Evolutionary conservation across 192 early-diverging fungal species (phyloP), one percentile per base, ranked within the genome.

Genomic region (Podila minutissima): DNA sequence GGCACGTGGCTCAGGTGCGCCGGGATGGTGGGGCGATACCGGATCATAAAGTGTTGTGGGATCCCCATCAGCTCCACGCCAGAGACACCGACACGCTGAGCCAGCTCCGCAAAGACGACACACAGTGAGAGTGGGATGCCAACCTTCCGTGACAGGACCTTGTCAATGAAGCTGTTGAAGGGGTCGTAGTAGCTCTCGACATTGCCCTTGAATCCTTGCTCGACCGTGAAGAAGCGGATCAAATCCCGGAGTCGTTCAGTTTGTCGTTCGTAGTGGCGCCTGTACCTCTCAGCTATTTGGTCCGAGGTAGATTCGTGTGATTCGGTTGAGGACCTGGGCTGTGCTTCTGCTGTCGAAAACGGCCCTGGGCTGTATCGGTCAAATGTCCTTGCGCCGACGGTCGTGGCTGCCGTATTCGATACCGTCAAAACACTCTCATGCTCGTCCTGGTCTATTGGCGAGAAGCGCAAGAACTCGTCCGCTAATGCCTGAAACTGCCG

Each of bases 21-120:
- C 24, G 59, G 62, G 2, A 63, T 19, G 10, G 62, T 5, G 24
- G 76, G 70, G 1, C 55, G 68, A 62, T 68, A 82, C 41, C 78
- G 83, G 31, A 84, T 66, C 83, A 84, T 62, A 59, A 82, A 72
- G 58, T 84, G 83, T 22, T 74, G 72, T 15, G 78, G 83, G 26
- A 70, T 61, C 6, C 66, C 73, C 68, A 84, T 82, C 8, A 84
- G 37, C 33, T 81, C 72, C 38, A 84, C 77, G 12, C 72, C 77
- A 8, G 33, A 28, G 29, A 84, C 22, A 8, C 78, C 78, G 28
- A 68, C 76, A 15, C 83, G 72, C 63, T 59, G 46, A 28, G 77
- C 71, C 15, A 84, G 57, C 22, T 74, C 73, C 20, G 64, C 51
- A 72, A 84, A 84, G 19, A 84, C 70, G 60, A 84, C 68, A 12